Base-by-base conservation (phyloP, 169 alveolate genomes). In the Plasmodium vivax region DNA sequence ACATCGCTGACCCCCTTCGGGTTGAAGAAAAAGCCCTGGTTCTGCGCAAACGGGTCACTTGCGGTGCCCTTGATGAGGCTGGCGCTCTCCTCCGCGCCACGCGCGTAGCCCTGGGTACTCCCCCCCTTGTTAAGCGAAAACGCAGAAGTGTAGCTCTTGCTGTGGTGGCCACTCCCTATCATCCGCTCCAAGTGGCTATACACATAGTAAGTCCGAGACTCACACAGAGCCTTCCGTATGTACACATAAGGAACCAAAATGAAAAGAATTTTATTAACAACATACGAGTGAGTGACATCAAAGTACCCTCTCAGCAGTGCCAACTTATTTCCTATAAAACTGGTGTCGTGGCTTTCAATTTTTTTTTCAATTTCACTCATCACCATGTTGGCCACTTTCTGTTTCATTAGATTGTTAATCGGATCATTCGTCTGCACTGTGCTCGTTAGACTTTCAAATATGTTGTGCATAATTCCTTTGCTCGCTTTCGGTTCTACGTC, bases 171-270 rank as follows among this genome's bases (percentile, higher is more conserved):
- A 5, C 45, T 71, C 23, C 82, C 85, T 83, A 88, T 88, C 82
- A 79, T 88, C 43, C 72, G 79, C 45, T 88, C 82, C 54, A 88
- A 77, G 32, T 88, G 94, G 30, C 34, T 80, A 88, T 88, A 88
- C 45, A 88, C 94, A 88, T 88, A 88, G 43, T 88, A 88, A 5
- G 94, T 88, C 72, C 94, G 36, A 1, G 94, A 88, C 82, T 88
- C 94, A 80, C 87, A 88, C 19, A 88, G 43, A 6, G 94, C 94
- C 30, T 62, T 88, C 23, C 88, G 90, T 79, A 88, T 88, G 82
- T 88, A 88, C 82, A 88, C 51, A 88, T 88, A 88, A 9, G 94
- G 94, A 4, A 88, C n/a, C 16, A 88, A 54, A n/a, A 88, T 88
- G 82, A 88, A 88, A 4, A 88, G 12, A 10, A 88, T 88, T 88